These are phyloP conservation scores for Brettanomyces nanus DNA, from an alignment of 805 yeast species.

Conservation along the genomic window DNA sequence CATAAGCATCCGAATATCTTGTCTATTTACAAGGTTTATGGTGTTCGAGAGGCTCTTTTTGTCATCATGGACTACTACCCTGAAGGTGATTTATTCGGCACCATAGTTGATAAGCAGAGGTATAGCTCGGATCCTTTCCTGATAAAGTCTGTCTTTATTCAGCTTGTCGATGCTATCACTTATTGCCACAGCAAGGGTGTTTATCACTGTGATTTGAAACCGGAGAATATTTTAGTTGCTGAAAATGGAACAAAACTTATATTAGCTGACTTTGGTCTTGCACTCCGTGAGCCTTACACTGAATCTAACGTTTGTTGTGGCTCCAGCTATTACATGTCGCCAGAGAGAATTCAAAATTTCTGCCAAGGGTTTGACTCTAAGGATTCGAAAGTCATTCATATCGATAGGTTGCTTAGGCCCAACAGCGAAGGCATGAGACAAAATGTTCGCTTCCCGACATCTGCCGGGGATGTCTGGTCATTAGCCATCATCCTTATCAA, in stretches of 20 bases:
- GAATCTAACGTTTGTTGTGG: constrained; percentile 77
- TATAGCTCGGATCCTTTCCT: constrained; percentile 44
- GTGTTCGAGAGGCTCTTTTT: constrained; percentile 49
- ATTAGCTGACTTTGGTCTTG: constrained; percentile 86
- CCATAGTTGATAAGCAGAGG: constrained; percentile 67
- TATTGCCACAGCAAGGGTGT: constrained; percentile 79
- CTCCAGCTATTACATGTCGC: constrained; percentile 87
- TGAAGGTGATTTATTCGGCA: constrained; percentile 80
- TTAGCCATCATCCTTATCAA: constrained; percentile 75
- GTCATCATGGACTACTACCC: constrained; percentile 81
- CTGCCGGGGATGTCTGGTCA: constrained; percentile 83
- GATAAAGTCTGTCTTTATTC: constrained; percentile 56
- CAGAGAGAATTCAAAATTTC: constrained; percentile 54
- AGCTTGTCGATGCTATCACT: constrained; percentile 73
- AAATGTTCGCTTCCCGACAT: constrained; percentile 46
- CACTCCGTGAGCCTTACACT: constrained; percentile 50
- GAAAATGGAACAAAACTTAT: constrained; percentile 46
- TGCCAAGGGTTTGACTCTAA: constrained; percentile 28
- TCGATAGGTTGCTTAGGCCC: constrained; percentile 19
- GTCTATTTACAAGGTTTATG: constrained; percentile 65
- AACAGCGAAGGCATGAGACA: constrained; percentile 16
- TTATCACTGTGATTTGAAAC: constrained; percentile 91
- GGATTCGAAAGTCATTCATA: constrained; percentile 25
- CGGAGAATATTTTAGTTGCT: constrained; percentile 79
- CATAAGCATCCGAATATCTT: constrained; percentile 75